Conservation (phyloP, 1,284 basidiomycete genomes). For the Phellopilus nigrolimitatus region DNA sequence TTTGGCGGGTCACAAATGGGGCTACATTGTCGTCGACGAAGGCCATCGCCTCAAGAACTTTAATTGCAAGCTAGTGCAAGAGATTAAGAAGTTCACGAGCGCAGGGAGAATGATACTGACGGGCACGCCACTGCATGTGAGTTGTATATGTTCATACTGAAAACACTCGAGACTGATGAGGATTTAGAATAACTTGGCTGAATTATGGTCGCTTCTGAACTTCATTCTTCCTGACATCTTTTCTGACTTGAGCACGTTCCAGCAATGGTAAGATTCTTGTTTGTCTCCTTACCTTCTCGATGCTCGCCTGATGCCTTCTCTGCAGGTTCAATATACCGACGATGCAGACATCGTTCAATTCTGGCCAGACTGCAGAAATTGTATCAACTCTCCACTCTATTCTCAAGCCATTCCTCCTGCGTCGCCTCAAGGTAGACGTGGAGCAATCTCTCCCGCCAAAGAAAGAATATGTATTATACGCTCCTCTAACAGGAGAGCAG, state of each 20-base stretch:
- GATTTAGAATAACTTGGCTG: constrained; percentile 79
- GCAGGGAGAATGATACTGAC: constrained; percentile 91
- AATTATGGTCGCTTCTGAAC: constrained; percentile 93
- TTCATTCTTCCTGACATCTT: constrained; percentile 94
- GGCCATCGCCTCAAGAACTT: constrained; percentile 93
- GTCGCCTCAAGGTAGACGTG: constrained; percentile 89
- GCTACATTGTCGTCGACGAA: constrained; percentile 94
- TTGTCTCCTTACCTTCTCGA: constrained; percentile 13
- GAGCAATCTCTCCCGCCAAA: constrained; percentile 82
- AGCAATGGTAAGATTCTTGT: constrained; percentile 68
- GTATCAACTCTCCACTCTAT: constrained; percentile 85
- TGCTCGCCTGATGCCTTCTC: neutral
- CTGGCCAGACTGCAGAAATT: constrained; percentile 59
- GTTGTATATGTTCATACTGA: constrained; percentile 27
- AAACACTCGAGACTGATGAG: neutral
- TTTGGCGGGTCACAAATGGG: constrained; percentile 74
- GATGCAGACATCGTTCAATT: constrained; percentile 52
- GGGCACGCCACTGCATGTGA: constrained; percentile 87
- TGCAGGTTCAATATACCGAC: constrained; percentile 70
- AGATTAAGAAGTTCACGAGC: constrained; percentile 84
- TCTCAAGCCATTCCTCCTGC: constrained; percentile 92
- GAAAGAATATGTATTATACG: constrained; percentile 94
- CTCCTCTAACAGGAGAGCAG: constrained; percentile 80
- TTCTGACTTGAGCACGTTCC: constrained; percentile 84
- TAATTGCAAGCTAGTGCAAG: constrained; percentile 84